Base-by-base conservation (phyloP, 306 rosid genomes). In the Acmispon strigosus region DNA sequence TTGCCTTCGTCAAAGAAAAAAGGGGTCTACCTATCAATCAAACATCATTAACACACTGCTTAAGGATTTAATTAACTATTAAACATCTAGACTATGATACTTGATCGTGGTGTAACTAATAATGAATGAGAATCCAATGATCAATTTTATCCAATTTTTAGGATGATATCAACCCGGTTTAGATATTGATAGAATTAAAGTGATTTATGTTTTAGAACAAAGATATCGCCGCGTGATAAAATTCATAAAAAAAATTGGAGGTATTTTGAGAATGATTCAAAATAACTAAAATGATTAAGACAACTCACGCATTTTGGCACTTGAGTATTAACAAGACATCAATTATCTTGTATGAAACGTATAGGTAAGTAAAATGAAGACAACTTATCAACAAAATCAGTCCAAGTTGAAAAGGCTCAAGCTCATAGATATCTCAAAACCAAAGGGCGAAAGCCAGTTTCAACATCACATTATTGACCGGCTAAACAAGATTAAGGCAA, bases 391-490 rank as follows among this genome's bases (percentile, higher is more conserved):
- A 37, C 56, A 55, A 18, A 18, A 24, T n/a, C 41, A 29, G 39
- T 29, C 42, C 61, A 32, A 66, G 57, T 56, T 43, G 76, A 61
- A 66, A 59, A 19, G 43, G 43, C 78, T 61, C 61, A 39, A 37
- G 64, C 59, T 59, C 67, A 24, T 6, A 42, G 57, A 36, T 14
- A 67, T 66, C 43, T 3, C 19, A 62, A 69, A 79, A 19, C 61
- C 68, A 66, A 66, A 76, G 14, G 60, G 54, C 48, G 52, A 27
- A 32, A 67, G 66, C 65, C n/a, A 66, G 80, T 62, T 80, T 75
- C 66, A 79, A 43, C 56, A 16, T 43, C 63, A 19, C 48, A 56
- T 64, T 77, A 73, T 80, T 84, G 37, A 55, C 49, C 9, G 36
- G 63, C 45, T 68, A 56, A 63, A 64, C 68, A 69, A 76, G 18